Evolutionary conservation across 495 filamentous ascomycete genomes (phyloP).

Genomic region (Hypoxylon trugodes): DNA sequence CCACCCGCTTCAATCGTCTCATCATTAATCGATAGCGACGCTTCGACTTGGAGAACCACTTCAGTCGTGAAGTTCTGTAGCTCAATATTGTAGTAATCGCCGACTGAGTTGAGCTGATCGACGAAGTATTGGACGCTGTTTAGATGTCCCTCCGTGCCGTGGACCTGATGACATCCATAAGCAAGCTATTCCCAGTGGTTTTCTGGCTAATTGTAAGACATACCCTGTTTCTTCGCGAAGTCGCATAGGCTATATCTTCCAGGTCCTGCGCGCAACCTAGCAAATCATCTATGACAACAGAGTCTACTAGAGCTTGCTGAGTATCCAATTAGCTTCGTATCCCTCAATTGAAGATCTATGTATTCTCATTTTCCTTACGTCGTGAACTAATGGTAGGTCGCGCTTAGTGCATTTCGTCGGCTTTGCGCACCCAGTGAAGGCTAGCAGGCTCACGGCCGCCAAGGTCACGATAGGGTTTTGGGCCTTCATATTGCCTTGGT

Average conservation of each 20-base stretch:
- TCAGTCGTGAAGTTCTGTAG: slow-evolving; percentile 63
- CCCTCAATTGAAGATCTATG: neutral
- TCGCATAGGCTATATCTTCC: slow-evolving; percentile 51
- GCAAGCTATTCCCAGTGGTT: neutral
- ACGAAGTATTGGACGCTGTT: slow-evolving; percentile 71
- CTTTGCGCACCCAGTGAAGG: slow-evolving; percentile 25
- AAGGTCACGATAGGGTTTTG: slow-evolving; percentile 15
- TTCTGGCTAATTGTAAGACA: neutral
- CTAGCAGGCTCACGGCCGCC: slow-evolving; percentile 28
- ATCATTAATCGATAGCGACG: slow-evolving; percentile 47
- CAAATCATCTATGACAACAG: slow-evolving; percentile 45
- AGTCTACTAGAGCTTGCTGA: slow-evolving; percentile 35
- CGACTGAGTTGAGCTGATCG: slow-evolving; percentile 51
- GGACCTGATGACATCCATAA: slow-evolving; percentile 59
- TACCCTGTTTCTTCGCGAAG: slow-evolving; percentile 40
- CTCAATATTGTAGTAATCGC: slow-evolving; percentile 67
- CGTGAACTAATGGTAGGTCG: slow-evolving; percentile 30
- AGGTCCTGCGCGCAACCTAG: slow-evolving; percentile 55
- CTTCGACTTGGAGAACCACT: slow-evolving; percentile 45
- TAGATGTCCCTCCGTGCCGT: slow-evolving; percentile 68
- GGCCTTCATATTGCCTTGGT: slow-evolving; percentile 22
- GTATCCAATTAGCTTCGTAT: slow-evolving; percentile 3
- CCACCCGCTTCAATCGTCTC: slow-evolving; percentile 30
- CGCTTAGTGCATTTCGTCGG: slow-evolving; percentile 23
- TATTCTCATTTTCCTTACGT: slow-evolving; percentile 17